These are phyloP conservation scores for Polyplosphaeria fusca DNA, from an alignment of 495 filamentous ascomycete species.

Conservation along the genomic window DNA sequence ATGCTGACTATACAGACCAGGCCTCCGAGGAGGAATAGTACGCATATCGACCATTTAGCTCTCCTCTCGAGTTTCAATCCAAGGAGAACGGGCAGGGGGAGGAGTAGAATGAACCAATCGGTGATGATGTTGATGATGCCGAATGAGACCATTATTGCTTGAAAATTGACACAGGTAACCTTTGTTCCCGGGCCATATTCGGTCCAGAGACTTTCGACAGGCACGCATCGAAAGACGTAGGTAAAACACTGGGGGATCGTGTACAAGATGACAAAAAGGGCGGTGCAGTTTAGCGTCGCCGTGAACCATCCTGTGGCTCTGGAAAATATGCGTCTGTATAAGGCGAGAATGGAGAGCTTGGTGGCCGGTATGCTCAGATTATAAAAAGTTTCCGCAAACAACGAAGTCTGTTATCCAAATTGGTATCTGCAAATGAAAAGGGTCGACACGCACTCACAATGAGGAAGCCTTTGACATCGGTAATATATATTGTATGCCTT, in stretches of 20 bases:
- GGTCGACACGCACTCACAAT: neutral
- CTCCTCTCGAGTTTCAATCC: constrained; percentile 29
- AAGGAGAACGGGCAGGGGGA: constrained; percentile 36
- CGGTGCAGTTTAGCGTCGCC: constrained; percentile 6
- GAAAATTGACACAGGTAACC: constrained; percentile 15
- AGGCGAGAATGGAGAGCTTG: constrained; percentile 14
- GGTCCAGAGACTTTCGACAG: constrained; percentile 28
- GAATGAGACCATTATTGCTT: constrained; percentile 20
- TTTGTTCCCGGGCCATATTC: neutral
- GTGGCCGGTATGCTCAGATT: constrained; percentile 12
- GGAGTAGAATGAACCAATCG: constrained; percentile 34
- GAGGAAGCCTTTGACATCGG: neutral
- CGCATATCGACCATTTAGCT: constrained; percentile 28
- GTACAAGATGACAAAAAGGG: constrained; percentile 30
- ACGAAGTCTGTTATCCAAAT: neutral
- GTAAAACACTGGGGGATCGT: constrained; percentile 28
- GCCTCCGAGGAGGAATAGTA: constrained; percentile 15
- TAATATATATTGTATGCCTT: constrained; percentile 4
- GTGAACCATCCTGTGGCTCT: constrained; percentile 15
- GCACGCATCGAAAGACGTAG: constrained; percentile 34
- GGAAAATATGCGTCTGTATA: constrained; percentile 14
- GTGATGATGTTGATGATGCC: constrained; percentile 34
- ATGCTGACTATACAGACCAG: constrained; percentile 19
- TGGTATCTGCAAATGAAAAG: neutral
- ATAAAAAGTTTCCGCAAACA: constrained; percentile 18